phyloP scores from a whole-genome alignment of 495 filamentous ascomycete genomes.

The Talaromyces wortmannii region DNA sequence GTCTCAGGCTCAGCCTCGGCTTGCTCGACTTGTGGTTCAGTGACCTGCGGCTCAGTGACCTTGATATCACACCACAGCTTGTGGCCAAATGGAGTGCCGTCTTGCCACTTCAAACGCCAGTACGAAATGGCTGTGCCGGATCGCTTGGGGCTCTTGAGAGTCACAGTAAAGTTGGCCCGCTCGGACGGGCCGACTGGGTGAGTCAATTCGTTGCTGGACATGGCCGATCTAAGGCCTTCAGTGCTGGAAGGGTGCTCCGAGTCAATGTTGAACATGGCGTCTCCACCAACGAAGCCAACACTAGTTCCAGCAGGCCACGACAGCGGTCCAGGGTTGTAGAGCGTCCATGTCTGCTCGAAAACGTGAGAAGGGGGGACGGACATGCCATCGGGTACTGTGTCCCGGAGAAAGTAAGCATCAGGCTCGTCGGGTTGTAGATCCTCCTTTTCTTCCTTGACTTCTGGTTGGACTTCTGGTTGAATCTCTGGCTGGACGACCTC shows the following conservation, averaged over 20 bases:
- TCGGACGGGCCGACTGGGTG: constrained; percentile 64
- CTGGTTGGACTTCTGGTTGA: constrained; percentile 16
- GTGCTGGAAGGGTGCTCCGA: constrained; percentile 67
- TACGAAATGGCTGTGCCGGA: constrained; percentile 79
- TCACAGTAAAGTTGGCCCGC: constrained; percentile 72
- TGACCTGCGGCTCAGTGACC: constrained; percentile 29
- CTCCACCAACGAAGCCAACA: constrained; percentile 86
- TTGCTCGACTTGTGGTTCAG: constrained; percentile 9
- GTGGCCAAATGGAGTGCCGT: constrained; percentile 82
- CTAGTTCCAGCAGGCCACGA: constrained; percentile 86
- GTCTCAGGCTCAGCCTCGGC: constrained; percentile 13
- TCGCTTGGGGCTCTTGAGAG: constrained; percentile 70
- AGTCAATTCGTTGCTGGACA: constrained; percentile 73
- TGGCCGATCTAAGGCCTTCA: constrained; percentile 61
- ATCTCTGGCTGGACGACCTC: constrained; percentile 41
- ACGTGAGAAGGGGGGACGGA: constrained; percentile 54
- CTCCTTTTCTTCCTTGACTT: not conserved
- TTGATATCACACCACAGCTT: constrained; percentile 91
- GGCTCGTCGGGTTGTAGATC: not conserved
- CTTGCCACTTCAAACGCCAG: constrained; percentile 84
- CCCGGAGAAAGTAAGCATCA: constrained; percentile 66
- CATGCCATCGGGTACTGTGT: constrained; percentile 75
- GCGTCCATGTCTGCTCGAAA: constrained; percentile 88
- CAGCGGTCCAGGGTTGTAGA: constrained; percentile 73
- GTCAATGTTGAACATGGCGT: constrained; percentile 89